Percentiles rank a stretch among this genome's conserved stretches.
These are phyloP conservation scores for Euryodendron excelsum DNA, from an alignment of 148 eudicot genomes.

Conservation along the genomic window DNA sequence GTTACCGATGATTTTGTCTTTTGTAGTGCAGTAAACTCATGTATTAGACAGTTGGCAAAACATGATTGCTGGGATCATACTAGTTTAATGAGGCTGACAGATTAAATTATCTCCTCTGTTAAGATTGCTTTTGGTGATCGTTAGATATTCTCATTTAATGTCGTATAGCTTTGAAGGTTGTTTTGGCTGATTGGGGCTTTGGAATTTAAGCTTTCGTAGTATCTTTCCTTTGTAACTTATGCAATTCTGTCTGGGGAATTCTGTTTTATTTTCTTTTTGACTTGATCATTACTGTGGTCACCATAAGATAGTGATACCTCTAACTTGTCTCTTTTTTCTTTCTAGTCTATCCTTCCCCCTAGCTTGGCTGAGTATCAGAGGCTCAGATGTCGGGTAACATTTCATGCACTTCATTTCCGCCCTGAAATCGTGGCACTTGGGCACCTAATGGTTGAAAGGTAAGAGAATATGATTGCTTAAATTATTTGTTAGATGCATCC, in stretches of 20 bases:
- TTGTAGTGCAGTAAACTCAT: background rate
- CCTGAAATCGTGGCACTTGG: constrained; percentile 71
- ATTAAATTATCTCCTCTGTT: no score
- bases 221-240: background rate
- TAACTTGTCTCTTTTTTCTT: constrained; percentile 16
- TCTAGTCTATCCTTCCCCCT: constrained; percentile 68
- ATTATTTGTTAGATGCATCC: background rate
- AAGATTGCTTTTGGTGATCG: no score
- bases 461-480: constrained; percentile 12
- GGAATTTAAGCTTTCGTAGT: background rate
- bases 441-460: constrained; percentile 74
- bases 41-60: background rate
- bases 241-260: background rate
- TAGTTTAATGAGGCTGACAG: no score
- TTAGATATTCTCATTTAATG: no score
- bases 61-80: background rate
- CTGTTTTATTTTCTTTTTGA: constrained; percentile 10
- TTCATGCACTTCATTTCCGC: constrained; percentile 87
- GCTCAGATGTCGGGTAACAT: constrained; percentile 96
- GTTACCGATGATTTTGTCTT: background rate
- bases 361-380: constrained; percentile 83
- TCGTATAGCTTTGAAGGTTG: background rate
- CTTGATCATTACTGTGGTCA: constrained; percentile 15
- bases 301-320: background rate
- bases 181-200: background rate